Evolutionary conservation across 2,329 filamentous ascomycete genomes (phyloP).

Genomic region (Mollisiaceae sp.): DNA sequence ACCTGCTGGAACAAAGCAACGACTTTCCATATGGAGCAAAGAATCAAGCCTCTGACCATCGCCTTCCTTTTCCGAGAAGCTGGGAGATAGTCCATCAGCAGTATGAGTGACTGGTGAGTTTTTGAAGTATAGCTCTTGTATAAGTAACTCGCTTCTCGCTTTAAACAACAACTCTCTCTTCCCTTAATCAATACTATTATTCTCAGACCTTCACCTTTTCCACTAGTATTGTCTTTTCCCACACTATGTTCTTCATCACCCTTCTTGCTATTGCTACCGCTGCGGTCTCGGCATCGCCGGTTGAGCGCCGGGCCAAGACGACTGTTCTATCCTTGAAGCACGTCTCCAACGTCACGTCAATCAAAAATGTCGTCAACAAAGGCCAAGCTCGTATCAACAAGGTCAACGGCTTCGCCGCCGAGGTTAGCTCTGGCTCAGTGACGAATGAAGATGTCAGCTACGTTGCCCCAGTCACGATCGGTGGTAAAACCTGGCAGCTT

Average conservation of each 20-base stretch:
- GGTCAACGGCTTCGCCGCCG: constrained; percentile 31
- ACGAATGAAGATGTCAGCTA: constrained; percentile 40
- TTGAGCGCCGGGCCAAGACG: constrained; percentile 33
- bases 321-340: constrained; percentile 34
- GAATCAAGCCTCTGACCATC: constrained; percentile 22
- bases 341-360: constrained; percentile 34
- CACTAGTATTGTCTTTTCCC: constrained; percentile 19
- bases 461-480: constrained; percentile 38
- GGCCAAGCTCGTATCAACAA: constrained; percentile 36
- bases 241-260: constrained; percentile 33
- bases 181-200: constrained; percentile 1
- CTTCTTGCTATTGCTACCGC: constrained; percentile 33
- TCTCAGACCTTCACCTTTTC: constrained; percentile 20
- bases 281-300: constrained; percentile 36
- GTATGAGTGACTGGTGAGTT: constrained; percentile 11
- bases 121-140: constrained; percentile 13
- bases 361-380: constrained; percentile 36
- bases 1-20: constrained; percentile 6
- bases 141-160: constrained; percentile 22
- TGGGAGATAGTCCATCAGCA: constrained; percentile 13
- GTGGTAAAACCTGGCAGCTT: constrained; percentile 36
- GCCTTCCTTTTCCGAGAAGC: constrained; percentile 25
- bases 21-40: constrained; percentile 19
- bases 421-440: constrained; percentile 34
- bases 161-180: constrained; percentile 19